phyloP scores from a whole-genome alignment of 805 yeast species.

The Monosporozyma servazzii region DNA sequence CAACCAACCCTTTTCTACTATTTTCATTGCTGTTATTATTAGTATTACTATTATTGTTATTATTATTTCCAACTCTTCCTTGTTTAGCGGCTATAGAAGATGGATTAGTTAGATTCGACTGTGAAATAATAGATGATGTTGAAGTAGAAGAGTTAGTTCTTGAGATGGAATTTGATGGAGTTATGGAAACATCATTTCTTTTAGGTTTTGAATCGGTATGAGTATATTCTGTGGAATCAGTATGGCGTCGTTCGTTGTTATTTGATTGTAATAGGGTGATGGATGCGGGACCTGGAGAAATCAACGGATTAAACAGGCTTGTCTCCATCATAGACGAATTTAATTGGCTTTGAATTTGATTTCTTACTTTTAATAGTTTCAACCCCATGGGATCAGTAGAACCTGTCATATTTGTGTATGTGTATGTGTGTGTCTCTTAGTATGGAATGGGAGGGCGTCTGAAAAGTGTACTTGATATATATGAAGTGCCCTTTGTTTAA shows the following conservation, averaged over 20 bases:
- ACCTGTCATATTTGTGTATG: slow-evolving; percentile 1
- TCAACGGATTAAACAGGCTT: slow-evolving; percentile 16
- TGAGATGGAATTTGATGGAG: background rate
- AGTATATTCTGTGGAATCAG: background rate
- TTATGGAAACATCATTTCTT: background rate
- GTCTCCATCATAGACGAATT: slow-evolving; percentile 5
- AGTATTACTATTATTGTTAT: background rate
- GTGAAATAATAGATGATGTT: background rate
- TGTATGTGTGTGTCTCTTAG: background rate
- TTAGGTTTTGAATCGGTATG: background rate
- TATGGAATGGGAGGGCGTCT: background rate
- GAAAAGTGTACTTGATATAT: background rate
- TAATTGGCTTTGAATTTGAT: slow-evolving; percentile 8
- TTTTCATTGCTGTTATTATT: background rate
- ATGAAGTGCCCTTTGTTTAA: background rate
- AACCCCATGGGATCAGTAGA: slow-evolving; percentile 2
- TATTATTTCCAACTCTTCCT: background rate
- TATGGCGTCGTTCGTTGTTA: background rate
- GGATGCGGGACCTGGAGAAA: slow-evolving; percentile 42
- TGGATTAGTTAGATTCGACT: background rate
- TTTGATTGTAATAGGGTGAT: slow-evolving; percentile 23
- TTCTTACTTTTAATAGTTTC: slow-evolving; percentile 8
- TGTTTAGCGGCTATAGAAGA: background rate
- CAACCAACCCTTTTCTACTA: slow-evolving; percentile 33
- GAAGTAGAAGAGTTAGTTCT: background rate